These are phyloP conservation scores for Smittium mucronatum DNA, from an alignment of 371 early-diverging fungal species.

Conservation along the genomic window DNA sequence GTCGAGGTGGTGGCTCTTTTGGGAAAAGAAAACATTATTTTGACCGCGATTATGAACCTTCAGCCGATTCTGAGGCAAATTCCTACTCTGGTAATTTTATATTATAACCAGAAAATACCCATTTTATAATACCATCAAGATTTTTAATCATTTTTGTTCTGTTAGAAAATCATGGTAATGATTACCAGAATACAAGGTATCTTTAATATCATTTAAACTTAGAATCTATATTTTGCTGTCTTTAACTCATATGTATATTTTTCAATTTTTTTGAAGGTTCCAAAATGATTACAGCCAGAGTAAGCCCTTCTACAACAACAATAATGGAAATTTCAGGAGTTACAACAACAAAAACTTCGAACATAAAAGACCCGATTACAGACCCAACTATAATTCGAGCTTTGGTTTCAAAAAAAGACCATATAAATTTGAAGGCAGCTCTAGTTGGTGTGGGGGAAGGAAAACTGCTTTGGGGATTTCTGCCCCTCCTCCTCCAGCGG, in stretches of 20 bases:
- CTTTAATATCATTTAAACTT: too few species aligned
- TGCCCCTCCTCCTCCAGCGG: conserved; percentile 3
- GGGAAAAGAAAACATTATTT: neutral
- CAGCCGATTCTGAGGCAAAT: neutral
- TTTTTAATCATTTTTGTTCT: too few species aligned
- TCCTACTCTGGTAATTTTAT: too few species aligned
- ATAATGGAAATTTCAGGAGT: neutral
- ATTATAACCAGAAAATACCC: too few species aligned
- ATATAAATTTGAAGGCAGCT: neutral
- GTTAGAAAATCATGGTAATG: too few species aligned
- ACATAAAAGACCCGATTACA: neutral
- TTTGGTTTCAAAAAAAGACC: neutral
- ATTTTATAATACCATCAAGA: too few species aligned
- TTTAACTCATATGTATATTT: too few species aligned
- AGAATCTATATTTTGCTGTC: too few species aligned
- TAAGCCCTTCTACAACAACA: neutral
- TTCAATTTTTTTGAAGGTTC: too few species aligned
- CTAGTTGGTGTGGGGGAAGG: neutral
- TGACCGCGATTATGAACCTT: neutral
- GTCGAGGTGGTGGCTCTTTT: neutral
- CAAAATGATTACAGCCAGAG: too few species aligned
- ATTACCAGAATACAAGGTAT: too few species aligned
- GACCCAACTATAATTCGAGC: neutral
- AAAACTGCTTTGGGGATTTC: neutral
- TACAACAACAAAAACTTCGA: neutral